A percentile compares a stretch with the other conserved stretches of the same genome.
phyloP scores from a whole-genome alignment of 352 stramenopile species.

The Phytophthora rubi region DNA sequence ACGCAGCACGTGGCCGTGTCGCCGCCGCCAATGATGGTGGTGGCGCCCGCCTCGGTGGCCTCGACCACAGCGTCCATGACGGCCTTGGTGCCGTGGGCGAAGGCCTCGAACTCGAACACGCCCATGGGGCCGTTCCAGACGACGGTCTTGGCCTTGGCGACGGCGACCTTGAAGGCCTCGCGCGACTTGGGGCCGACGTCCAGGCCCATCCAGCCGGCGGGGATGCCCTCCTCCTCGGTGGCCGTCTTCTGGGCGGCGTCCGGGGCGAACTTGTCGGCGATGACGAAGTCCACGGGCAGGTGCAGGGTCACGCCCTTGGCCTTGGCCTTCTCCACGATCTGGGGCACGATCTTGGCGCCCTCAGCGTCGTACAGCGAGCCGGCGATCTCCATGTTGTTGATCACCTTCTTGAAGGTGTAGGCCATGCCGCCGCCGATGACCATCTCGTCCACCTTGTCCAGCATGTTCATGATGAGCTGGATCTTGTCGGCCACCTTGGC shows the following conservation, averaged over 20 bases:
- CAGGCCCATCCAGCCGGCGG: constrained; percentile 97
- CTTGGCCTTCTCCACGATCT: constrained; percentile 98
- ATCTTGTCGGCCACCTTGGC: constrained; percentile 99
- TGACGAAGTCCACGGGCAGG: constrained; percentile 97
- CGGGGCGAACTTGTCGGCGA: constrained; percentile 97
- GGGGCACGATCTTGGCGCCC: constrained; percentile 82
- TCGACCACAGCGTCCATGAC: constrained; percentile 97
- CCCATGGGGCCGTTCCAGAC: constrained; percentile 99
- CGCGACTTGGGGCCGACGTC: constrained; percentile 97
- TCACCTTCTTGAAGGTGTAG: constrained; percentile 99
- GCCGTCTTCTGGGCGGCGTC: constrained; percentile 94
- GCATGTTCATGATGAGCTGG: constrained; percentile 98
- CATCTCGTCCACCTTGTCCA: constrained; percentile 99
- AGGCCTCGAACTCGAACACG: constrained; percentile 99
- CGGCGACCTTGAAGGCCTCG: constrained; percentile 79
- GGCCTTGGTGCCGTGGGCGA: constrained; percentile 94
- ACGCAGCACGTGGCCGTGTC: constrained; percentile 94
- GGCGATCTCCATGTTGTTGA: constrained; percentile 96
- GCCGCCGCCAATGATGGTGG: constrained; percentile 98
- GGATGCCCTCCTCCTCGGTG: constrained; percentile 93
- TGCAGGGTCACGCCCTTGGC: constrained; percentile 98
- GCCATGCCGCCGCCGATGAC: constrained; percentile 99
- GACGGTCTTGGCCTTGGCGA: constrained; percentile 93
- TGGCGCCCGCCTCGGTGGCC: constrained; percentile 93
- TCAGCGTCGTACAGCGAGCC: constrained; percentile 93